A percentile compares a stretch with the other conserved stretches of the same genome.
These are phyloP conservation scores for Cordyceps cateniannulata DNA, from an alignment of 2,329 filamentous ascomycete species.

Conservation along the genomic window DNA sequence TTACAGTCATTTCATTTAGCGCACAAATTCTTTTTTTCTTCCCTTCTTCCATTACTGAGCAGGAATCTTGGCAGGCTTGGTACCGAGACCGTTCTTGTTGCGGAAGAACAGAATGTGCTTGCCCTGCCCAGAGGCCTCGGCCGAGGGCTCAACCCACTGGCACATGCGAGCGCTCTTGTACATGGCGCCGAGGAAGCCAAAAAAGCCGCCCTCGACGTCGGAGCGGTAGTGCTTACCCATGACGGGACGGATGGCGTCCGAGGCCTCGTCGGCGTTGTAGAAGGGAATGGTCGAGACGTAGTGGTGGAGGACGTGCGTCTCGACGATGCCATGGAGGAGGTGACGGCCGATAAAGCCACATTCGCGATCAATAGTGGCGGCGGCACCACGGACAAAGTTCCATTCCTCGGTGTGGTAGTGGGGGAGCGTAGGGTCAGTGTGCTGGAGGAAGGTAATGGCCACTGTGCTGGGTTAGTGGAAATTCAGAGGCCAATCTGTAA, in stretches of 20 bases:
- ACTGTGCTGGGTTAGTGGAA: constrained; percentile 44
- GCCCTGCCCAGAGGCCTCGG: constrained; percentile 70
- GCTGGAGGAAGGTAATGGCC: constrained; percentile 94
- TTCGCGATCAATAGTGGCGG: constrained; percentile 93
- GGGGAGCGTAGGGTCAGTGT: constrained; percentile 89
- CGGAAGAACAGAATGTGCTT: constrained; percentile 90
- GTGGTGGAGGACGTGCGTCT: constrained; percentile 97
- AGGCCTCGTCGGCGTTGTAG: constrained; percentile 92
- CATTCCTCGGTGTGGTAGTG: constrained; percentile 84
- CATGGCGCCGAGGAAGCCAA: constrained; percentile 79
- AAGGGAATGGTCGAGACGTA: constrained; percentile 95
- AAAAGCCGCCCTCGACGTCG: constrained; percentile 66
- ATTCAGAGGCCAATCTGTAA: constrained; percentile 18
- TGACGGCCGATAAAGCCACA: constrained; percentile 92
- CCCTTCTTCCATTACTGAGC: neutral
- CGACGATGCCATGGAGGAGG: constrained; percentile 85
- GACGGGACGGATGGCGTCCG: constrained; percentile 85
- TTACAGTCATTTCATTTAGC: neutral
- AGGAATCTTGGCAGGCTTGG: constrained; percentile 28
- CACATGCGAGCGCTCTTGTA: constrained; percentile 79
- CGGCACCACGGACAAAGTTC: constrained; percentile 90
- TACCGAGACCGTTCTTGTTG: constrained; percentile 83
- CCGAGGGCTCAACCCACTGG: constrained; percentile 95
- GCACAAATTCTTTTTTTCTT: neutral
- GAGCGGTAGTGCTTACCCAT: constrained; percentile 95